phyloP scores from a whole-genome alignment of 345 rosid species.

The Rhodamnia rubescens region DNA sequence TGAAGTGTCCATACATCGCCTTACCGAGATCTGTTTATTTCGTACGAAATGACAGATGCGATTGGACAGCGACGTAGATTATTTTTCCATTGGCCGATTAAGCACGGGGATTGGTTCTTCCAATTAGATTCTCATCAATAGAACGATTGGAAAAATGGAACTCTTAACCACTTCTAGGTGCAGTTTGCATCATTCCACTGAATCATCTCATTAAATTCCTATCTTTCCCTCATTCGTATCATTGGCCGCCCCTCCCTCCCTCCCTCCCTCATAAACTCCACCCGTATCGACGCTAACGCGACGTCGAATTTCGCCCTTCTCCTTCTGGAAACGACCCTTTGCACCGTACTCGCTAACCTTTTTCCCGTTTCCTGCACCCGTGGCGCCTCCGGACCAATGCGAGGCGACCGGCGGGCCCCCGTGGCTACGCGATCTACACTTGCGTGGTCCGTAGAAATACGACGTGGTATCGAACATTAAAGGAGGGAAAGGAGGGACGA shows the following conservation, averaged over 20 bases:
- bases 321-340: background rate
- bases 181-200: too few species aligned
- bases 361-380: background rate
- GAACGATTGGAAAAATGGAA: background rate
- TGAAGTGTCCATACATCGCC: accelerated
- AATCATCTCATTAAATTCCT: background rate
- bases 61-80: accelerated
- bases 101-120: accelerated
- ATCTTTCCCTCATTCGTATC: background rate
- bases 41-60: accelerated
- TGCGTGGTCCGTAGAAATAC: background rate
- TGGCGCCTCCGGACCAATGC: background rate
- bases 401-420: background rate
- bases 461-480: background rate
- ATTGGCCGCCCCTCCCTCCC: background rate
- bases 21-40: background rate
- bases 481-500: background rate
- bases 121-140: background rate
- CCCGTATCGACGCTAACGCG: background rate
- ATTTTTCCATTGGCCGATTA: accelerated
- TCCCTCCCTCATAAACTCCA: background rate
- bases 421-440: accelerated
- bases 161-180: background rate
- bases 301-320: background rate
- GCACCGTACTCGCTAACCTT: background rate